Conservation (phyloP, 129 eudicot genomes). For the Calendula officinalis region DNA sequence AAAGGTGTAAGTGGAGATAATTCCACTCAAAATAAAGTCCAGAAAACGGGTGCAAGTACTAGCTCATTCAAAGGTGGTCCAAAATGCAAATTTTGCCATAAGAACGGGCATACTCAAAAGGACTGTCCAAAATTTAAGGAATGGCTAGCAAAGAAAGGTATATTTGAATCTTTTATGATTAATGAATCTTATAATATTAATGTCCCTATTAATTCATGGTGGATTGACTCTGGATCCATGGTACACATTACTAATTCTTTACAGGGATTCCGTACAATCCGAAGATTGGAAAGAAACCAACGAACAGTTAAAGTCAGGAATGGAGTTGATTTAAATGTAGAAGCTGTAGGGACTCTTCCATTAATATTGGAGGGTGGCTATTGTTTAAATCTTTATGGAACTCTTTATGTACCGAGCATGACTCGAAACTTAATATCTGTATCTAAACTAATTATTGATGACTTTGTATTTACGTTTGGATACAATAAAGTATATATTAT, state of each 20-base stretch:
- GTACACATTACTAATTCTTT: slow-evolving; percentile 10
- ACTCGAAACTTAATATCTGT: neutral
- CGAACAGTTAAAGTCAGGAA: neutral
- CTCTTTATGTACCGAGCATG: neutral
- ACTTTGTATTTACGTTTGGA: neutral
- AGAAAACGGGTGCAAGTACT: neutral
- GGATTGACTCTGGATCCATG: slow-evolving; percentile 1
- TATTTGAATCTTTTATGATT: neutral
- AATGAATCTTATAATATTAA: neutral
- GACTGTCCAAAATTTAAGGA: neutral
- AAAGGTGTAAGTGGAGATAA: too few species aligned
- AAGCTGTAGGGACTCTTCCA: neutral
- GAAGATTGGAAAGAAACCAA: neutral
- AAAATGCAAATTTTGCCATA: neutral
- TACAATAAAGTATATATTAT: neutral
- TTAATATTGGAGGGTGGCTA: neutral
- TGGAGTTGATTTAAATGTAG: neutral
- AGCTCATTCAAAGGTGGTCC: neutral
- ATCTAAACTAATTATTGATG: neutral
- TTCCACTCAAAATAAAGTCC: neutral
- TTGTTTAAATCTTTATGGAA: slow-evolving; percentile 1
- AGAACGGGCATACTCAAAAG: neutral
- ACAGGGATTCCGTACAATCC: neutral
- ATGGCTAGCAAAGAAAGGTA: neutral
- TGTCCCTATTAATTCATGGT: neutral